phyloP scores from a whole-genome alignment of 2,329 filamentous ascomycete species.

The Aspergillus fischeri region DNA sequence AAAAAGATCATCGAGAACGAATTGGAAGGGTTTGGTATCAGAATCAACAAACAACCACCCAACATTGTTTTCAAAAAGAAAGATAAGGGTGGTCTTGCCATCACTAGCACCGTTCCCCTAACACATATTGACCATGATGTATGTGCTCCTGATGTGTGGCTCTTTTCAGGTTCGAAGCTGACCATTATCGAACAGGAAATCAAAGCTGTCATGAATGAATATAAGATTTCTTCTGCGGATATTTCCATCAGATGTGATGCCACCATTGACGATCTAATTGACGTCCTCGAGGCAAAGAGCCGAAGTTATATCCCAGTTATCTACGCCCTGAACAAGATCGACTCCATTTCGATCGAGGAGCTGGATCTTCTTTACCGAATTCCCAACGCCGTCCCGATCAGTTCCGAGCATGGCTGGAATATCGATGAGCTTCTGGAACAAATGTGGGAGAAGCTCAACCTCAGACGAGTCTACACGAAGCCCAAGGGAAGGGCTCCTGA shows the following conservation, averaged over 20 bases:
- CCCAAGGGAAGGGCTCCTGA: constrained; percentile 93
- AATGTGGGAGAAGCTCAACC: constrained; percentile 96
- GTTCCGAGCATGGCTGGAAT: constrained; percentile 97
- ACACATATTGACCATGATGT: constrained; percentile 85
- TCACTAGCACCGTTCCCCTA: constrained; percentile 89
- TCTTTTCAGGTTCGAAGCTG: constrained; percentile 9
- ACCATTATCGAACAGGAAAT: constrained; percentile 60
- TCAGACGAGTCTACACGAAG: constrained; percentile 94
- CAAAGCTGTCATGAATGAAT: constrained; percentile 95
- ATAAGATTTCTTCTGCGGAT: constrained; percentile 92
- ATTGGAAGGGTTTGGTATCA: constrained; percentile 93
- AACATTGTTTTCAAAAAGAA: constrained; percentile 99
- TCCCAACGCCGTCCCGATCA: constrained; percentile 94
- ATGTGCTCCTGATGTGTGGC: constrained; percentile 14
- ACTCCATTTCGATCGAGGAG: constrained; percentile 96
- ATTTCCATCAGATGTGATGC: constrained; percentile 97
- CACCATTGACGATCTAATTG: constrained; percentile 94
- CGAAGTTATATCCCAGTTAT: constrained; percentile 98
- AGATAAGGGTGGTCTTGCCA: constrained; percentile 94
- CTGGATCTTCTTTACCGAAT: constrained; percentile 94
- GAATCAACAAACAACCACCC: constrained; percentile 93
- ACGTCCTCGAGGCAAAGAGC: constrained; percentile 89
- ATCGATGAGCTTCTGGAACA: constrained; percentile 92
- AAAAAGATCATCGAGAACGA: constrained; percentile 94
- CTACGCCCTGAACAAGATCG: constrained; percentile 98